phyloP scores from a whole-genome alignment of 2,329 filamentous ascomycete genomes.

The Pestalotiopsis sp. region DNA sequence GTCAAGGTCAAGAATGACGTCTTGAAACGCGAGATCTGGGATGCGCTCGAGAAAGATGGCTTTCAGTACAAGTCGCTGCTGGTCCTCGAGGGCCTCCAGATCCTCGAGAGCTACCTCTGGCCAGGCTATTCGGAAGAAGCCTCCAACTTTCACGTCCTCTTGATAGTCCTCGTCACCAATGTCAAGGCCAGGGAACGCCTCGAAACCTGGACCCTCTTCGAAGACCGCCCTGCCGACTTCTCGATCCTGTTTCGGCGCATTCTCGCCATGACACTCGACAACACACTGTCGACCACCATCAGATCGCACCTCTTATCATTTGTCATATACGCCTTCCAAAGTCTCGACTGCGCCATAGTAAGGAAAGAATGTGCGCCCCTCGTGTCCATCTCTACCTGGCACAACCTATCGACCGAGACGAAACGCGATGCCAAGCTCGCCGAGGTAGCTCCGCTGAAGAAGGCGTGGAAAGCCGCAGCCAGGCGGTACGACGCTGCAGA shows the following conservation, averaged over 20 bases:
- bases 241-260: constrained; percentile 87
- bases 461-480: constrained; percentile 84
- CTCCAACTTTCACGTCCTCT: constrained; percentile 87
- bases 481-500: constrained; percentile 90
- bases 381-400: constrained; percentile 94
- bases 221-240: constrained; percentile 78
- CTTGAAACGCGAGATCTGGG: constrained; percentile 87
- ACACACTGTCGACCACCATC: constrained; percentile 65
- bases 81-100: constrained; percentile 85
- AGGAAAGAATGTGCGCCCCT: constrained; percentile 95
- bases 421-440: constrained; percentile 74
- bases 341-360: constrained; percentile 83
- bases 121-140: constrained; percentile 86
- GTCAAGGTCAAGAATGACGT: constrained; percentile 81
- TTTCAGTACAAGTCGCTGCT: constrained; percentile 80
- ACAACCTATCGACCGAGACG: constrained; percentile 81
- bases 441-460: constrained; percentile 73
- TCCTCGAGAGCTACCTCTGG: constrained; percentile 91
- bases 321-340: constrained; percentile 90
- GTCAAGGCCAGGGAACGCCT: constrained; percentile 87
- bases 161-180: constrained; percentile 84
- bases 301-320: constrained; percentile 87
- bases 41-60: constrained; percentile 77
- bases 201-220: constrained; percentile 84
- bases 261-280: constrained; percentile 81